These are phyloP conservation scores for Monosporascus cannonballus DNA, from an alignment of 2,329 filamentous ascomycete genomes.

Conservation along the genomic window DNA sequence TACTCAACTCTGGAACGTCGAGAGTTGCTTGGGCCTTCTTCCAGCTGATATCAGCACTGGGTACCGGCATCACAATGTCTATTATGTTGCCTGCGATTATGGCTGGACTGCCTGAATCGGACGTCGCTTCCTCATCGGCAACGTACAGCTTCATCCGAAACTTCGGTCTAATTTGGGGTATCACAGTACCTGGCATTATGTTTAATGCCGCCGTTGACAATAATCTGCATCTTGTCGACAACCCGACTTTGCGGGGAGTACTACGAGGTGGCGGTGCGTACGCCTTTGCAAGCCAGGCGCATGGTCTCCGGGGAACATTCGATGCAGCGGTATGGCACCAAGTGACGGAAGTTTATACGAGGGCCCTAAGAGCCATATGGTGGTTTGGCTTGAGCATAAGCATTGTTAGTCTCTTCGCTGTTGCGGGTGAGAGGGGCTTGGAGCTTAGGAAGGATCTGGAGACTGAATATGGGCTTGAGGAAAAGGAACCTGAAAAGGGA, in stretches of 20 bases:
- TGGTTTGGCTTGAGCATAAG: conserved; percentile 5
- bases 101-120: conserved; percentile 20
- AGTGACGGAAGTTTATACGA: conserved; percentile 2
- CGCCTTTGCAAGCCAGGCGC: conserved; percentile 3
- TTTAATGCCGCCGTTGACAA: conserved; percentile 22
- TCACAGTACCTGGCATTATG: conserved; percentile 21
- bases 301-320: background rate
- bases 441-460: conserved; percentile 4
- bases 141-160: conserved; percentile 24
- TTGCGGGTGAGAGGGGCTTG: background rate
- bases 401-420: background rate
- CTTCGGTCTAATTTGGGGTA: conserved; percentile 26
- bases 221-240: conserved; percentile 8
- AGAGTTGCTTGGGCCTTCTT: conserved; percentile 23
- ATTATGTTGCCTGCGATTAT: conserved; percentile 22
- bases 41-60: conserved; percentile 21
- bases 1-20: conserved; percentile 17
- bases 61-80: conserved; percentile 21
- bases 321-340: background rate
- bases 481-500: background rate
- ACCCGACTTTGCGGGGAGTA: conserved; percentile 3
- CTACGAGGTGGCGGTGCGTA: conserved; percentile 19
- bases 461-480: conserved; percentile 7
- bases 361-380: conserved; percentile 4
- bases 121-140: conserved; percentile 20